Evolutionary conservation across 2,329 filamentous ascomycete genomes (phyloP).

Genomic region (Arthroderma uncinatum): DNA sequence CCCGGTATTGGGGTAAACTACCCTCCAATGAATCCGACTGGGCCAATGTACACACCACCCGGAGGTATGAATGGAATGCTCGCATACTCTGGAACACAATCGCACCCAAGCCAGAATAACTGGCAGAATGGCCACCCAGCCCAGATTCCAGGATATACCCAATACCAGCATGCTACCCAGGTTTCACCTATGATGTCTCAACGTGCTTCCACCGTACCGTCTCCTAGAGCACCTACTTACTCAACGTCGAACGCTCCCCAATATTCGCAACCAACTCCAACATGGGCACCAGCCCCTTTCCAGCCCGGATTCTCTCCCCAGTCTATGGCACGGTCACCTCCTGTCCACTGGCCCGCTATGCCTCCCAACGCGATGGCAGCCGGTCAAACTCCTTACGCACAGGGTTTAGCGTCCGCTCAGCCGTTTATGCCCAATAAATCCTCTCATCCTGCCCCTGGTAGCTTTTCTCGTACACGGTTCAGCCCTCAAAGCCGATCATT

Average conservation of each 20-base stretch:
- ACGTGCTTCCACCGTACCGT: conserved; percentile 29
- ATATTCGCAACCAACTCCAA: conserved; percentile 23
- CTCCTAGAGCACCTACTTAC: conserved; percentile 30
- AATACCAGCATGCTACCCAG: conserved; percentile 24
- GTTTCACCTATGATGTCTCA: conserved; percentile 28
- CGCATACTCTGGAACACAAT: conserved; percentile 27
- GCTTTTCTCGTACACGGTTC: conserved; percentile 73
- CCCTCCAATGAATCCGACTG: conserved; percentile 22
- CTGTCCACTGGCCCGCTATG: conserved; percentile 31
- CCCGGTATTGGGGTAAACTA: conserved; percentile 15
- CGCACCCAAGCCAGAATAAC: conserved; percentile 25
- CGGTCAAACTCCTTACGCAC: conserved; percentile 53
- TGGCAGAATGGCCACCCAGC: conserved; percentile 30
- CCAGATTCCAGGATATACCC: conserved; percentile 26
- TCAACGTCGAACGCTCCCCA: conserved; percentile 24
- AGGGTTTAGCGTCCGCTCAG: conserved; percentile 64
- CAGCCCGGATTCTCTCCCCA: conserved; percentile 16
- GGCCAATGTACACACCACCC: conserved; percentile 25
- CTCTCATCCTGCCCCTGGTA: conserved; percentile 71
- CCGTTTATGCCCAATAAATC: conserved; percentile 50
- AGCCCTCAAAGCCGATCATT: conserved; percentile 93
- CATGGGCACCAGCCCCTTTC: conserved; percentile 28
- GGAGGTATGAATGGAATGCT: conserved; percentile 24
- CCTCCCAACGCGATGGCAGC: conserved; percentile 26
- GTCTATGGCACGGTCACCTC: conserved; percentile 21